These are phyloP conservation scores for Orychophragmus violaceus DNA, from an alignment of 345 rosid genomes.

Conservation along the genomic window DNA sequence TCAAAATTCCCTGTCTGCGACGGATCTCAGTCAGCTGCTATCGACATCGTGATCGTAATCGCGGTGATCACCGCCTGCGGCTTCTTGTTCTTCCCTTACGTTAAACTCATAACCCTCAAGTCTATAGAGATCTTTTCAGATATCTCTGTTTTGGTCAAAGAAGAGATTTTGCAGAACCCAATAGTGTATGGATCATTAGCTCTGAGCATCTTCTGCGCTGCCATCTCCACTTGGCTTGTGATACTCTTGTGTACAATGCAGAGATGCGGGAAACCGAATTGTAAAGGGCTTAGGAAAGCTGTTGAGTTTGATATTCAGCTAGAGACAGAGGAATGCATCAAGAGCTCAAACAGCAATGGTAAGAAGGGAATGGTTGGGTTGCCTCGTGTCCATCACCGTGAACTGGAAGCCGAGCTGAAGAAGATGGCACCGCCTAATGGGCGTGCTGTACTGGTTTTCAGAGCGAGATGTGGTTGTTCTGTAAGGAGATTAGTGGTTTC, in stretches of 20 bases:
- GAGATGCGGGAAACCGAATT: constrained; percentile 72
- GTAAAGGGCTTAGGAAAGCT: constrained; percentile 78
- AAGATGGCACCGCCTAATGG: constrained; percentile 87
- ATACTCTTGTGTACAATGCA: constrained; percentile 53
- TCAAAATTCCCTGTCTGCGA: constrained; percentile 49
- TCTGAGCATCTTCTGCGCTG: constrained; percentile 54
- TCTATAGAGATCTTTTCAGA: constrained; percentile 36
- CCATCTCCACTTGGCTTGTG: constrained; percentile 52
- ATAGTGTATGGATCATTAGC: constrained; percentile 71
- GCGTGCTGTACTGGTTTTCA: constrained; percentile 58
- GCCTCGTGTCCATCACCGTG: constrained; percentile 64
- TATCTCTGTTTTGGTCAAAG: constrained; percentile 39
- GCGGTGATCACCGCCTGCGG: constrained; percentile 75
- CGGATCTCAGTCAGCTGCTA: constrained; percentile 63
- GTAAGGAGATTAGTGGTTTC: constrained; percentile 85
- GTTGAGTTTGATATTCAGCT: constrained; percentile 88
- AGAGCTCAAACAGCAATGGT: constrained; percentile 45
- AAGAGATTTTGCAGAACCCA: constrained; percentile 58
- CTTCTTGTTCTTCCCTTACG: constrained; percentile 65
- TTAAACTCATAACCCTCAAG: constrained; percentile 35
- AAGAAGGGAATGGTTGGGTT: constrained; percentile 46
- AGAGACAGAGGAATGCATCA: constrained; percentile 83
- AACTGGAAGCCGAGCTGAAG: constrained; percentile 69
- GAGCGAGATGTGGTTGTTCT: constrained; percentile 74
- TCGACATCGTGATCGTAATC: constrained; percentile 66